Conservation (phyloP, 192 early-diverging fungal genomes). For the Pilobolus umbonatus region DNA sequence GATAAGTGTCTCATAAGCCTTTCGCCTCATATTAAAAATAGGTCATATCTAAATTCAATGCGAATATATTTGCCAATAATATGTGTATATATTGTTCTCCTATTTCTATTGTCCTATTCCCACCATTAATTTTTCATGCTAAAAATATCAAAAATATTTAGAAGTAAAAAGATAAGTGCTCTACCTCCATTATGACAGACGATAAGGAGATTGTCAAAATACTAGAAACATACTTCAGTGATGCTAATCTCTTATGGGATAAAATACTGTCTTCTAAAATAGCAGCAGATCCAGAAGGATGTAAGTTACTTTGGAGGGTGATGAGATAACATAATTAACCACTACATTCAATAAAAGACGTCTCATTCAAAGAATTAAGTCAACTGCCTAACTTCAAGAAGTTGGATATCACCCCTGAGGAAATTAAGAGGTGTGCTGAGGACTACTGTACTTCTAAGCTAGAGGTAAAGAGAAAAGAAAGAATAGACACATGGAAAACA, state of each 20-base stretch:
- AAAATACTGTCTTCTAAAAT: conserved; percentile 14
- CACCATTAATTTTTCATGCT: too few relatives aligned
- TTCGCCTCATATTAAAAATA: too few relatives aligned
- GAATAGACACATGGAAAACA: background rate
- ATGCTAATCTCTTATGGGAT: conserved; percentile 27
- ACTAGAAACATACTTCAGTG: conserved; percentile 27
- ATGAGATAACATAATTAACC: background rate
- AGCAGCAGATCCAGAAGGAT: conserved; percentile 1
- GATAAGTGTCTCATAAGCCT: too few relatives aligned
- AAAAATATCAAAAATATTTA: too few relatives aligned
- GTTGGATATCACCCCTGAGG: conserved; percentile 5
- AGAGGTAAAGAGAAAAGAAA: background rate
- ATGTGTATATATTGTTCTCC: too few relatives aligned
- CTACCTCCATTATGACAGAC: too few relatives aligned
- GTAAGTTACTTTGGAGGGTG: background rate
- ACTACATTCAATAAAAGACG: background rate
- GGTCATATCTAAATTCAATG: too few relatives aligned
- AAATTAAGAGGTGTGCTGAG: conserved; percentile 1
- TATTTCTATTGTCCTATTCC: too few relatives aligned
- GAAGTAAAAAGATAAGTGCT: too few relatives aligned
- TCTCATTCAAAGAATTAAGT: conserved; percentile 1
- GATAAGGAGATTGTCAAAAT: conserved; percentile 17
- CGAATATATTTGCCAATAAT: too few relatives aligned
- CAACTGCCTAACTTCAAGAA: conserved; percentile 9
- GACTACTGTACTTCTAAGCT: background rate